Conservation (phyloP, 179 eudicot genomes). For the Pouteria campechiana region DNA sequence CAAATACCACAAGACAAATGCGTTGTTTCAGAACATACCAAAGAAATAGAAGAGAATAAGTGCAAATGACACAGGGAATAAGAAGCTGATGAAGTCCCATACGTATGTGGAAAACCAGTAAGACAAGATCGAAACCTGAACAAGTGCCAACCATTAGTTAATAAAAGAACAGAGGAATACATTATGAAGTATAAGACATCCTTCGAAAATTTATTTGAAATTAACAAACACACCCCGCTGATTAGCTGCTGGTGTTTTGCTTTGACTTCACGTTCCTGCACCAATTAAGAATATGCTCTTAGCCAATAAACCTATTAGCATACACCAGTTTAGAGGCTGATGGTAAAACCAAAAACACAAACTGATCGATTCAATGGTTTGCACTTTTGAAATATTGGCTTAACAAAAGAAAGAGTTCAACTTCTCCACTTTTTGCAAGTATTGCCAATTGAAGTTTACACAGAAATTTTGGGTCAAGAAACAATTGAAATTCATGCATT, state of each 20-base stretch:
- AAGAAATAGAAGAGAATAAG: slow-evolving; percentile 68
- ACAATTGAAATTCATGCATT: too few relatives aligned
- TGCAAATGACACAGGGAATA: slow-evolving; percentile 79
- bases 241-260: slow-evolving; percentile 97
- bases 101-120: slow-evolving; percentile 85
- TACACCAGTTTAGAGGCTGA: too few relatives aligned
- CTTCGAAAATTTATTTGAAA: background rate
- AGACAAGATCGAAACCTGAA: slow-evolving; percentile 79
- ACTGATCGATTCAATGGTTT: too few relatives aligned
- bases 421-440: too few relatives aligned
- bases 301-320: too few relatives aligned
- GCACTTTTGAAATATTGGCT: too few relatives aligned
- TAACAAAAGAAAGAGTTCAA: too few relatives aligned
- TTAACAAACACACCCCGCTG: slow-evolving; percentile 69
- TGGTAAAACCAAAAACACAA: too few relatives aligned
- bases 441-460: too few relatives aligned
- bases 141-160: slow-evolving; percentile 2
- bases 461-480: too few relatives aligned
- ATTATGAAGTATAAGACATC: slow-evolving; percentile 1
- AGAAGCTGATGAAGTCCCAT: slow-evolving; percentile 97
- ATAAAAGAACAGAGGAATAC: background rate
- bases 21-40: slow-evolving; percentile 34
- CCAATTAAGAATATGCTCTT: too few relatives aligned
- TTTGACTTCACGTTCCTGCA: slow-evolving; percentile 92
- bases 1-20: background rate